These are phyloP conservation scores for Podospora pseudopauciseta DNA, from an alignment of 495 filamentous ascomycete species.

Conservation along the genomic window DNA sequence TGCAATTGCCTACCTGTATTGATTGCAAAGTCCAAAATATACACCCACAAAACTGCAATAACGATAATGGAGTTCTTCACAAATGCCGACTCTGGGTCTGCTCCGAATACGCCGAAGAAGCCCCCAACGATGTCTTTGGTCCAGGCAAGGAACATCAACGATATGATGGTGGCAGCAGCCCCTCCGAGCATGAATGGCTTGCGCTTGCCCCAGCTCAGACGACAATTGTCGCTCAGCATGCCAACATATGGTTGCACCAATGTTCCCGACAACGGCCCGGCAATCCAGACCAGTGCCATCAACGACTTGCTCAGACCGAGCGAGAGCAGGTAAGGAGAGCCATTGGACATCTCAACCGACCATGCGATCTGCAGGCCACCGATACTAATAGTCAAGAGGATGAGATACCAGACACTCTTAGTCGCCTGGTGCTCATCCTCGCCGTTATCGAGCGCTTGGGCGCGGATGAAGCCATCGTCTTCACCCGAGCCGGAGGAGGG, in stretches of 20 bases:
- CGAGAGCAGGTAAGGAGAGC: slow-evolving; percentile 65
- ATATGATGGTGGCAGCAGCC: slow-evolving; percentile 64
- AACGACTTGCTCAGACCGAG: slow-evolving; percentile 88
- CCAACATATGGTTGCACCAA: slow-evolving; percentile 94
- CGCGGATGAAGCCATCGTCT: slow-evolving; percentile 39
- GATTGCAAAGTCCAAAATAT: slow-evolving; percentile 84
- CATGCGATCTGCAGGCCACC: slow-evolving; percentile 91
- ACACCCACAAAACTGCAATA: slow-evolving; percentile 76
- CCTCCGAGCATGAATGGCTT: slow-evolving; percentile 86
- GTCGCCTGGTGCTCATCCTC: slow-evolving; percentile 52
- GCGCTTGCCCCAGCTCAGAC: slow-evolving; percentile 74
- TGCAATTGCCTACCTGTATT: slow-evolving; percentile 65
- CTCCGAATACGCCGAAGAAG: slow-evolving; percentile 68
- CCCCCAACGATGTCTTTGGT: slow-evolving; percentile 71
- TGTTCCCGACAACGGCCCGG: slow-evolving; percentile 78
- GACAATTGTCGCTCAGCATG: slow-evolving; percentile 83
- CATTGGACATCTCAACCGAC: slow-evolving; percentile 86
- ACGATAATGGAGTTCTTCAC: slow-evolving; percentile 61
- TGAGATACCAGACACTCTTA: slow-evolving; percentile 77
- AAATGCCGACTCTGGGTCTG: slow-evolving; percentile 54
- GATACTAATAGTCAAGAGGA: slow-evolving; percentile 77
- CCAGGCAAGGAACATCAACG: slow-evolving; percentile 77
- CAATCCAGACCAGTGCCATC: slow-evolving; percentile 93
- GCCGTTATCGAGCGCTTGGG: slow-evolving; percentile 31
- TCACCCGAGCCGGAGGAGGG: slow-evolving; percentile 37